Evolutionary conservation across 139 green algal genomes (phyloP).

Genomic region (Tetradesmus obliquus): DNA sequence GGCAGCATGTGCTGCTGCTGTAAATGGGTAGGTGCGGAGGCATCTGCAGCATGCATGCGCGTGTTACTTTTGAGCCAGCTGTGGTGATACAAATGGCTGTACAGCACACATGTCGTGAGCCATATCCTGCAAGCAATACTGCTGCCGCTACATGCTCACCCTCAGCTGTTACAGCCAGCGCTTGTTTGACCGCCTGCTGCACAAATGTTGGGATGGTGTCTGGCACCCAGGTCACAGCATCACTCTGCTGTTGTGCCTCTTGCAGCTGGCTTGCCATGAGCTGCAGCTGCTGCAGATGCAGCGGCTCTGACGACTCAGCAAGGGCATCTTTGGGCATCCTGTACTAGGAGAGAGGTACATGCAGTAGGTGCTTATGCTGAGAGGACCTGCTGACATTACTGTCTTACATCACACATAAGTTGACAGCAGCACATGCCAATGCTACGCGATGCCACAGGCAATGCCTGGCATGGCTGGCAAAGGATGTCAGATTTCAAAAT

Average conservation of each 20-base stretch:
- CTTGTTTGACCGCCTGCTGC: not conserved
- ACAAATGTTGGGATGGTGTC: not conserved
- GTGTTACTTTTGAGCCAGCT: not conserved
- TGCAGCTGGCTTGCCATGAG: not conserved
- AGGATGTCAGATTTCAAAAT: too few relatives aligned
- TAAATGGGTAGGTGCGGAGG: not conserved
- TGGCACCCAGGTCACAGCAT: constrained; percentile 11
- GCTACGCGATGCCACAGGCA: too few relatives aligned
- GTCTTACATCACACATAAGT: too few relatives aligned
- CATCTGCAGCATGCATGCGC: not conserved
- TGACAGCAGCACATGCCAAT: too few relatives aligned
- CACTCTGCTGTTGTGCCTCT: not conserved
- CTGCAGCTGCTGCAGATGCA: constrained; percentile 25
- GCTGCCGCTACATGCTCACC: not conserved
- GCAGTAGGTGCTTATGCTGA: too few relatives aligned
- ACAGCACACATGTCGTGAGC: not conserved
- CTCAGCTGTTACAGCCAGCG: not conserved
- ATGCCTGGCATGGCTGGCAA: too few relatives aligned
- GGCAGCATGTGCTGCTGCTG: not conserved
- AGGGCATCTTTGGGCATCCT: not conserved
- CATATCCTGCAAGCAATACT: not conserved
- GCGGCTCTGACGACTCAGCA: not conserved
- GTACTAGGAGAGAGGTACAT: not conserved
- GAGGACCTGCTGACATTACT: too few relatives aligned
- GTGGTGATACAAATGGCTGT: not conserved